Evolutionary conservation across 805 yeast genomes (phyloP), one percentile per base, ranked within the genome.

Genomic region (Metschnikowia amazonensis): DNA sequence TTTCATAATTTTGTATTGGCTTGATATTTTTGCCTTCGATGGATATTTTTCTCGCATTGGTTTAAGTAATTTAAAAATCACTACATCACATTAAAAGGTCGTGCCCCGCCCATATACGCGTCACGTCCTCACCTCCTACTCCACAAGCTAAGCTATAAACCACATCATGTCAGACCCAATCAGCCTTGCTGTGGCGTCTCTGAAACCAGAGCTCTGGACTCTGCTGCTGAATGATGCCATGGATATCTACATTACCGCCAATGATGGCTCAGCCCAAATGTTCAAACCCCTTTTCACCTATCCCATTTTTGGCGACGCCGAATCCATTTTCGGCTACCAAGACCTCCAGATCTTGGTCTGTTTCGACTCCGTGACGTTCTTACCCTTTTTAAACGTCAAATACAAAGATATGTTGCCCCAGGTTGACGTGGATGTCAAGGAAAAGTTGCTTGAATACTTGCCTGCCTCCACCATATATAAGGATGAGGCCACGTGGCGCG

Each of bases 261-360:
- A 77, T 2, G 66, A 73, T 2, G 82, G 82, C 0, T 76, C 82
- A 2, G 78, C 83, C 17, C 69, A 79, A 3, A 57, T 61, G 21
- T 89, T 90, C 68, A 67, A 75, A 31, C 97, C 98, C 0, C 59
- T 69, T 11, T 89, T 88, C 67, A 92, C 98, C 1, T 94, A 94
- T 63, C 96, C 97, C 2, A 84, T 94, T 9, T 94, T 80, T 71
- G 98, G 98, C 5, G 96, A 89, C 39, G 76, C 89, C 1, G 99
- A 94, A 60, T 82, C 82, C 44, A 82, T 94, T 1, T 88, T 82
- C 59, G 99, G 99, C 2, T 94, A 80, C 62, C 76, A 82, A 52
- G 84, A 80, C 54, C 69, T 90, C 30, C 71, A 72, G 27, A 80
- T 94, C 29, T 77, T 79, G 53, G 61, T 84, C 31, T 70, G 84